Percentiles rank a stretch among this genome's conserved stretches.
Evolutionary conservation across 2,329 filamentous ascomycete genomes (phyloP).

Genomic region (Alternaria sp.): DNA sequence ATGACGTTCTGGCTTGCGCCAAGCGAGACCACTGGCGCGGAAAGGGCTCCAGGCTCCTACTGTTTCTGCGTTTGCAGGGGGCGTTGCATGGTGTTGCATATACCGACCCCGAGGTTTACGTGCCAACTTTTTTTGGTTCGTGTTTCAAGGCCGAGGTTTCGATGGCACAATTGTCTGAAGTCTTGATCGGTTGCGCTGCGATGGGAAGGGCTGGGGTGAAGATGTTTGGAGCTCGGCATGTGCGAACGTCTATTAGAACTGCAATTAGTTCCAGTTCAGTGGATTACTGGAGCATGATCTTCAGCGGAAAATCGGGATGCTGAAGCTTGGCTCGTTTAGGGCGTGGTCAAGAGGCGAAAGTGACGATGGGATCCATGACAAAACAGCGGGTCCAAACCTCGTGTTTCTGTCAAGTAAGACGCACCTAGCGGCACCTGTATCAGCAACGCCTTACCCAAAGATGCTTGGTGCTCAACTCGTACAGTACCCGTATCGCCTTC

Average conservation of each 20-base stretch:
- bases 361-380: conserved; percentile 2
- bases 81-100: conserved; percentile 2
- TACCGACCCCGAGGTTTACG: conserved; percentile 10
- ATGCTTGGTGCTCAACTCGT: background rate
- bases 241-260: background rate
- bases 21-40: background rate
- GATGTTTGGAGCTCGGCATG: background rate
- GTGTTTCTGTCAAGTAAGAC: conserved; percentile 19
- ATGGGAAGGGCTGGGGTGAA: background rate
- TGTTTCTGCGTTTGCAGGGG: conserved; percentile 1
- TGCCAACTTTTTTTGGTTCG: conserved; percentile 12
- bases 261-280: background rate
- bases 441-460: conserved; percentile 9
- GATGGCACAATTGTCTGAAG: background rate
- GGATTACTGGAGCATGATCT: conserved; percentile 1
- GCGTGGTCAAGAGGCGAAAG: conserved; percentile 11
- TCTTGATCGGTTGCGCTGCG: background rate
- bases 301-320: conserved; percentile 10
- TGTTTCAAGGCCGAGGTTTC: background rate
- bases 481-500: conserved; percentile 7
- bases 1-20: conserved; percentile 17
- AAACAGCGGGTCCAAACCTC: conserved; percentile 11
- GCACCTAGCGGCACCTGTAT: conserved; percentile 18
- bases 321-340: background rate
- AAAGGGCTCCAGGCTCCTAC: background rate